A percentile compares a stretch with the other conserved stretches of the same genome.
Evolutionary conservation across 75 land plant genomes (phyloP).

Genomic region (Picea glauca): DNA sequence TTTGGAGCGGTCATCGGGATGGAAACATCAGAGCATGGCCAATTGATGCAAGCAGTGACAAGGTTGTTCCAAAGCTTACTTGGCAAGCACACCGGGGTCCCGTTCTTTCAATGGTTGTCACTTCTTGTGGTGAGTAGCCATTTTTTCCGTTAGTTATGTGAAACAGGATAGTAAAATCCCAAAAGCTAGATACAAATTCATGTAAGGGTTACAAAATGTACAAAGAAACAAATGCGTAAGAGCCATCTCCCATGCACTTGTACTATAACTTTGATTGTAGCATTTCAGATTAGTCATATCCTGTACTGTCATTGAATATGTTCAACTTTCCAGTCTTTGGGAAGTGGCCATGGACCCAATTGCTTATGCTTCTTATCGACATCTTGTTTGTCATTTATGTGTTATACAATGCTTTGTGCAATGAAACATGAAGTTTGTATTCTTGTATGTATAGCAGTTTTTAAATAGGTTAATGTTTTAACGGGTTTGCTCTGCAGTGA

Average conservation of each 20-base stretch:
- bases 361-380: neutral
- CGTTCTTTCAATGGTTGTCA: conserved; percentile 61
- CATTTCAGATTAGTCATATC: neutral
- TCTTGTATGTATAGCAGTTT: conserved; percentile 6
- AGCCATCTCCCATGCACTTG: neutral
- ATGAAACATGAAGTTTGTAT: conserved; percentile 1
- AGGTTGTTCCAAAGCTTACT: conserved; percentile 31
- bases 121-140: conserved; percentile 57
- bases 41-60: conserved; percentile 26
- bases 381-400: neutral
- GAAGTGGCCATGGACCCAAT: neutral
- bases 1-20: conserved; percentile 93
- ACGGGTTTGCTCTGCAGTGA: neutral
- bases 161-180: neutral
- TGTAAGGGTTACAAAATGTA: neutral
- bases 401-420: neutral
- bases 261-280: neutral
- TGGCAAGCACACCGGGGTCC: conserved; percentile 85
- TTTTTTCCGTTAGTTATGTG: neutral
- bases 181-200: neutral
- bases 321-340: neutral
- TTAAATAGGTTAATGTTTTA: neutral
- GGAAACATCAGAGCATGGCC: conserved; percentile 80
- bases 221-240: neutral
- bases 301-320: neutral